Evolutionary conservation across 2,329 filamentous ascomycete genomes (phyloP).

Genomic region (Tolypocladium tundrense): DNA sequence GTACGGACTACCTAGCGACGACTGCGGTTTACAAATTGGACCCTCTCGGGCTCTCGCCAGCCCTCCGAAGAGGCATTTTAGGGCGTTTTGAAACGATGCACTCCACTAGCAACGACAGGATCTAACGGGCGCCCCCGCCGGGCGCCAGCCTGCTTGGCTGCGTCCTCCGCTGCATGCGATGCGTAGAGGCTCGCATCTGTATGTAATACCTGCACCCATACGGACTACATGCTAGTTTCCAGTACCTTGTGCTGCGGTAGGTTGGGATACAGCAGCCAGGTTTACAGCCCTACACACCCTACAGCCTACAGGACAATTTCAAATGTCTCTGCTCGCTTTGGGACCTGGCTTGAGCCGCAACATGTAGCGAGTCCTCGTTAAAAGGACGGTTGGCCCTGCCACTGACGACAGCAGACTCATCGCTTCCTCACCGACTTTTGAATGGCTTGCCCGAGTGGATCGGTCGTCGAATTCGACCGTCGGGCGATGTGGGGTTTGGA

Average conservation of each 20-base stretch:
- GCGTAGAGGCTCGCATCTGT: not conserved
- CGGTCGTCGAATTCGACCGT: conserved; percentile 7
- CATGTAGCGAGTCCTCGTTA: not conserved
- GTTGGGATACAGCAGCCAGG: not conserved
- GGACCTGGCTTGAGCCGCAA: not conserved
- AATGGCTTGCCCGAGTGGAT: conserved; percentile 13
- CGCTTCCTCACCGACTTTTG: conserved; percentile 21
- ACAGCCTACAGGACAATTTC: not conserved
- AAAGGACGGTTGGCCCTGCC: not conserved
- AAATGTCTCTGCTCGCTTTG: not conserved
- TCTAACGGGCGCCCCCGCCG: not conserved
- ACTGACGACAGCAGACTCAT: not conserved
- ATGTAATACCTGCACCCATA: no score
- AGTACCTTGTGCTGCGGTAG: not conserved
- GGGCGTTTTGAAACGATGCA: not conserved
- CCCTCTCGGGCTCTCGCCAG: not conserved
- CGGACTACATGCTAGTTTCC: not conserved
- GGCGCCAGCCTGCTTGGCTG: not conserved
- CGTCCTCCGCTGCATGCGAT: not conserved
- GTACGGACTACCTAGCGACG: not conserved
- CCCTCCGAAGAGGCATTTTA: not conserved
- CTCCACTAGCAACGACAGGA: not conserved
- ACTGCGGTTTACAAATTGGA: not conserved
- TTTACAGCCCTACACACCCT: not conserved
- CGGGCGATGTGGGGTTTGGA: conserved; percentile 2